Base-by-base conservation (phyloP, 768 basidiomycete genomes). In the Termitomyces sp. region DNA sequence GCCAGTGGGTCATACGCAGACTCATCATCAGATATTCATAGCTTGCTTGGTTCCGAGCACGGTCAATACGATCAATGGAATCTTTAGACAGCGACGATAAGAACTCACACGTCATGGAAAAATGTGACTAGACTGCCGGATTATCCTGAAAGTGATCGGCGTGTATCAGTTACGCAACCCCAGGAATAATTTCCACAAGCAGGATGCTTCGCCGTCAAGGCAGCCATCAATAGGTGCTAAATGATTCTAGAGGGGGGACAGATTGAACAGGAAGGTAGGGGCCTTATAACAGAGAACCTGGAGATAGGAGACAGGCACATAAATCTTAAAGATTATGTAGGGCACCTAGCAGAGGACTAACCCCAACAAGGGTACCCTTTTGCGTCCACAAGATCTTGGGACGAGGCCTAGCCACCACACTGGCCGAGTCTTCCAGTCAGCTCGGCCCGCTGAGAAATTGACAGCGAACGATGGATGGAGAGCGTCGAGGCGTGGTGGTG, bases 251-350 rank as follows among this genome's bases (percentile, higher is more conserved):
- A 5, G 39, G 30, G 36, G 31, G 24, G 42, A 45, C 57, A 54
- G 57, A 53, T 52, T 30, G 54, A 55, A 20, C 49, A 27, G 33
- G 31, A 33, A 56, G n/a, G 49, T 36, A 37, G 33, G 44, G 47
- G 22, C 45, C 53, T 63, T 63, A 60, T 63, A 63, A 56, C 42
- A 37, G 48, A 48, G 49, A 53, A 53, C 49, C 54, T 58, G 39
- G 44, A 59, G 54, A 30, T 49, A 42, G 57, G 46, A 51, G 27
- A 42, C 48, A 60, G 62, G 62, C 62, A 63, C 62, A 63, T 63
- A 49, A 58, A 60, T 52, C 24, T 36, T 39, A 51, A 49, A 34
- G 59, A 53, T 54, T 44, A 39, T 51, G 20, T 52, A 59, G 46
- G 37, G 55, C 46, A 34, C 24, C 37, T 48, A 24, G 48, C 33